Percentiles rank a stretch among this genome's conserved stretches.
Evolutionary conservation across 108 stramenopile species (phyloP).

Genomic region (Skeletonema costatum): DNA sequence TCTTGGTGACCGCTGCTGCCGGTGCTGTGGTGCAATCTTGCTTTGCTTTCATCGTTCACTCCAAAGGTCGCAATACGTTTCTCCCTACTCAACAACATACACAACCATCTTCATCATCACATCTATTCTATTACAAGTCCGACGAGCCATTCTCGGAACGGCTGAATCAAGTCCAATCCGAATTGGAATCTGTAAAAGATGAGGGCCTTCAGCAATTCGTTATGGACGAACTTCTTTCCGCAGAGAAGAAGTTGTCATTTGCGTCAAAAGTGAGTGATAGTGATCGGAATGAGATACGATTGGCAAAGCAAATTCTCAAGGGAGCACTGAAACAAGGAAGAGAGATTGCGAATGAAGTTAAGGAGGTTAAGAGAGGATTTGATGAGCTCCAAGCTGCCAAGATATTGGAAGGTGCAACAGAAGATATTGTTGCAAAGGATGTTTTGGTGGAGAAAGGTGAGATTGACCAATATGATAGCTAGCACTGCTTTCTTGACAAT

Average conservation of each 20-base stretch:
- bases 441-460: conserved; percentile 20
- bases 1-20: background rate
- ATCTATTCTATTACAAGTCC: conserved; percentile 8
- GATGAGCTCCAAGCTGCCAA: conserved; percentile 16
- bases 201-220: conserved; percentile 17
- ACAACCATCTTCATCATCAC: background rate
- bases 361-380: conserved; percentile 9
- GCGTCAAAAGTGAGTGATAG: conserved; percentile 1
- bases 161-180: conserved; percentile 5
- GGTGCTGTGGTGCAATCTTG: background rate
- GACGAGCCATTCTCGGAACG: conserved; percentile 18
- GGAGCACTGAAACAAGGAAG: background rate
- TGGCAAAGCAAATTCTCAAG: conserved; percentile 12
- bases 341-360: conserved; percentile 5
- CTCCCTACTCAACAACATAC: background rate
- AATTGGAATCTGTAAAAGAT: conserved; percentile 6
- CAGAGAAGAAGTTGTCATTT: conserved; percentile 1
- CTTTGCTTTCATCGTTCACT: background rate
- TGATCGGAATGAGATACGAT: background rate
- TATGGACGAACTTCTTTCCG: background rate
- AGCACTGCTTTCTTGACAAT: background rate
- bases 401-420: conserved; percentile 14
- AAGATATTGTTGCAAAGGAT: conserved; percentile 7
- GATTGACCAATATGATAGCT: background rate
- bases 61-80: background rate